Conservation (phyloP, 129 eudicot genomes). For the Lactuca saligna region DNA sequence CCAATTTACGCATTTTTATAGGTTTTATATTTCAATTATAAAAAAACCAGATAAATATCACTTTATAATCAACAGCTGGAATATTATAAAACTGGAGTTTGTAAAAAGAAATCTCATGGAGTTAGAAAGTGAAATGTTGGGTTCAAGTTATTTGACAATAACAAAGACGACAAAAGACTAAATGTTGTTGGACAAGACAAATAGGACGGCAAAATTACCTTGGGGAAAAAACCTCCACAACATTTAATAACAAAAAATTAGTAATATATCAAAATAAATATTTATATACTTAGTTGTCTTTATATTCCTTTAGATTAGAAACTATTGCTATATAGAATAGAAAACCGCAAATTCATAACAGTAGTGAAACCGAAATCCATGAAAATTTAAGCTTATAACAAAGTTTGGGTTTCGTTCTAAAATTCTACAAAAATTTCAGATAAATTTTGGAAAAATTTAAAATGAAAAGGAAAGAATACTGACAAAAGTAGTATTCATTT, state of each 20-base stretch:
- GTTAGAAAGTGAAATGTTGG: slow-evolving; percentile 30
- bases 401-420: too few relatives aligned
- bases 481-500: too few relatives aligned
- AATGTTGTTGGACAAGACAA: slow-evolving; percentile 37
- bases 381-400: too few relatives aligned
- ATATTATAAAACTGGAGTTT: background rate
- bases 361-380: too few relatives aligned
- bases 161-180: slow-evolving; percentile 30
- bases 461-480: too few relatives aligned
- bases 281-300: background rate
- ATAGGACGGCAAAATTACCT: slow-evolving; percentile 27
- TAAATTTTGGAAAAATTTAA: too few relatives aligned
- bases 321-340: too few relatives aligned
- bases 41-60: background rate
- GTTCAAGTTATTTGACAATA: slow-evolving; percentile 13
- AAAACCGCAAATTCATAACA: too few relatives aligned
- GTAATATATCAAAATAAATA: slow-evolving; percentile 5
- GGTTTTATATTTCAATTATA: too few relatives aligned
- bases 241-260: background rate
- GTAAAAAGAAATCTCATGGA: slow-evolving; percentile 20
- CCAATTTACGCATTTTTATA: too few relatives aligned
- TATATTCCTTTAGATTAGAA: too few relatives aligned
- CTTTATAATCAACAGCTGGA: background rate
- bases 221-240: slow-evolving; percentile 14
- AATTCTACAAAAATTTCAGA: too few relatives aligned